Base-by-base conservation (phyloP, 2,329 filamentous ascomycete species). In the Penicillium sp. region DNA sequence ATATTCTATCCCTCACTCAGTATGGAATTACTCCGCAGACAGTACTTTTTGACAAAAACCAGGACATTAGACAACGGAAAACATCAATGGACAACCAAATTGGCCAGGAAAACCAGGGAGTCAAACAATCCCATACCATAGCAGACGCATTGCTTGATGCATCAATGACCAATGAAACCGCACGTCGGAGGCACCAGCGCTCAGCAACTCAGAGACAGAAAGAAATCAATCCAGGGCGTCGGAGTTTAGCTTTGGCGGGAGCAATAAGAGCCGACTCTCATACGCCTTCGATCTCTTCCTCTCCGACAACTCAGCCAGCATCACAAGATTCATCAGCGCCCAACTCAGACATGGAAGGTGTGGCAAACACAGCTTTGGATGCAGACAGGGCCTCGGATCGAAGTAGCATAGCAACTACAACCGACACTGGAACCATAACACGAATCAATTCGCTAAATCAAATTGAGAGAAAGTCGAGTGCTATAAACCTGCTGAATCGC, bases 61-160 rank as follows among this genome's bases (percentile, higher is more conserved):
- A 80, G 42, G 77, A 83, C 8, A 74, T 84, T 9, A 79, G 77
- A 21, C 63, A 68, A 40, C 66, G 65, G 54, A 63, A 61, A 62
- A 62, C 58, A 46, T 63, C 68, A 38, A 30, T 64, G n/a, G 60
- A 62, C 35, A 65, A 64, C 51, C 46, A 59, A 55, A 64, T 66
- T 55, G 71, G 58, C 63, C 70, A 53, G 63, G 67, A 28, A 64
- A 69, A 55, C 40, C 60, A 70, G 58, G 57, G 78, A 68, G 58
- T 77, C 73, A 72, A 63, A 9, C 2, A 3, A 2, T 82, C 84
- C 5, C 89, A 90, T 63, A 96, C 91, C 0, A 94, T 97, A 62
- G 85, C 90, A 3, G 93, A 97, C 72, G 94, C 94, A 5, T 78
- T 97, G 16, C 79, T 96, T 28, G 94, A 97, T 71, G 94, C 94